Base-by-base conservation (phyloP, 768 basidiomycete genomes). In the Coprinopsis marcescibilis region DNA sequence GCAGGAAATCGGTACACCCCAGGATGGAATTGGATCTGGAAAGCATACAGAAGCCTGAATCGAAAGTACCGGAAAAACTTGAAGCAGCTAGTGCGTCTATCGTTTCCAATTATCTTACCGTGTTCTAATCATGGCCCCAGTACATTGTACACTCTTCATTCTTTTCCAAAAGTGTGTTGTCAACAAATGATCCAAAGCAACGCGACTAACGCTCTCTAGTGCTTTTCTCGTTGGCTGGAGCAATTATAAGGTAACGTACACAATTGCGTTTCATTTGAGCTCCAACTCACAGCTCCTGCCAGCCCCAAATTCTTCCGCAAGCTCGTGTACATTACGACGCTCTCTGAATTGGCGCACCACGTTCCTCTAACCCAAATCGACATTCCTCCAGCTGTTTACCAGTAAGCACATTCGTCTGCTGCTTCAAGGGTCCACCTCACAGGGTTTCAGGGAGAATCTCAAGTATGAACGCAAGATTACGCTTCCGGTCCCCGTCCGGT, bases 281-380 rank as follows among this genome's bases (percentile, higher is more conserved):
- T 20, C 19, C 8, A 37, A 26, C 13, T 35, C 27, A n/a, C 29
- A 35, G 34, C 30, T 35, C 43, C 14, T 43, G 26, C n/a, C 40
- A 89, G 88, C 55, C 90, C 90, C 12, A 93, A 93, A 62, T 92
- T 93, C 68, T 91, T 89, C 62, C 81, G 82, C 56, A 93, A 93
- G 68, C 71, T 93, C 54, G 65, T 71, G 21, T 91, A 93, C 60
- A 73, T 86, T 46, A 66, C 76, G 46, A 89, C 89, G 0, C 72
- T 93, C 12, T 89, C 88, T 19, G 82, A 83, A 26, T 74, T 93
- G 35, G 89, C 89, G 5, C 69, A 69, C 43, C 70, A 84, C 58
- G 78, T 92, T 4, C 90, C 90, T 2, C 60, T 93, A n/a, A 87
- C 85, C 0, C 89, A 92, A 58, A 89, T 93, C 29, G 85, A 91